A percentile compares a stretch with the other conserved stretches of the same genome.
Conservation (phyloP, 176 grass and related monocot species). For the Paspalum vaginatum region DNA sequence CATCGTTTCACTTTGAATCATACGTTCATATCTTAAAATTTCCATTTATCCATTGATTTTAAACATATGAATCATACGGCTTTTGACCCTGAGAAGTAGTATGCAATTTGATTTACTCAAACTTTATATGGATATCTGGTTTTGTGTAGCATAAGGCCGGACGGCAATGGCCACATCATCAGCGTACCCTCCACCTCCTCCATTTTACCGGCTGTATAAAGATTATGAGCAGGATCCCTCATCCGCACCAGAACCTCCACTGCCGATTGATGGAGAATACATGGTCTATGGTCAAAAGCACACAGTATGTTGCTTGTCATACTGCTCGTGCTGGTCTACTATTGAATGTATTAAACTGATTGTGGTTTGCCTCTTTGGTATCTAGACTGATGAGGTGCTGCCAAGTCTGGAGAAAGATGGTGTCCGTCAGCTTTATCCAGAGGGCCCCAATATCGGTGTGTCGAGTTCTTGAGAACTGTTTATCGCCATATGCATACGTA, state of each 20-base stretch:
- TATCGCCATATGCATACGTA: not conserved
- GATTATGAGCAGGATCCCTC: constrained; percentile 69
- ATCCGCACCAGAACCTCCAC: constrained; percentile 70
- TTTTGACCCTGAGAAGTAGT: not conserved
- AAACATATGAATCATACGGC: constrained; percentile 4
- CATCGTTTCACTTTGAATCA: not conserved
- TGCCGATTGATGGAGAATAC: constrained; percentile 54
- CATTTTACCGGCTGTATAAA: constrained; percentile 82
- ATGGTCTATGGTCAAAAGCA: constrained; percentile 65
- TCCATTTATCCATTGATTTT: not conserved
- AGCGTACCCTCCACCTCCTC: constrained; percentile 75
- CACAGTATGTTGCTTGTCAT: constrained; percentile 55
- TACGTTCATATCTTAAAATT: not conserved
- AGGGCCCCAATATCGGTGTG: constrained; percentile 65
- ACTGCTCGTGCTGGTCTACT: not conserved
- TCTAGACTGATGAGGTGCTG: constrained; percentile 74
- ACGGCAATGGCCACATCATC: constrained; percentile 68
- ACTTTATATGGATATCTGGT: not conserved
- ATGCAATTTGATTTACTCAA: not conserved
- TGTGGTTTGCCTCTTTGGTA: constrained; percentile 1
- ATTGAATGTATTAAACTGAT: constrained; percentile 12
- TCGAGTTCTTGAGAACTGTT: not conserved
- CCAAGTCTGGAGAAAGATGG: constrained; percentile 88
- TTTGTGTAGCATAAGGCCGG: constrained; percentile 7
- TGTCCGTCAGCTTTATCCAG: constrained; percentile 81